Percentiles rank a stretch among this genome's conserved stretches.
phyloP scores from a whole-genome alignment of 352 stramenopile species.

The Phytophthora fragariaefolia region DNA sequence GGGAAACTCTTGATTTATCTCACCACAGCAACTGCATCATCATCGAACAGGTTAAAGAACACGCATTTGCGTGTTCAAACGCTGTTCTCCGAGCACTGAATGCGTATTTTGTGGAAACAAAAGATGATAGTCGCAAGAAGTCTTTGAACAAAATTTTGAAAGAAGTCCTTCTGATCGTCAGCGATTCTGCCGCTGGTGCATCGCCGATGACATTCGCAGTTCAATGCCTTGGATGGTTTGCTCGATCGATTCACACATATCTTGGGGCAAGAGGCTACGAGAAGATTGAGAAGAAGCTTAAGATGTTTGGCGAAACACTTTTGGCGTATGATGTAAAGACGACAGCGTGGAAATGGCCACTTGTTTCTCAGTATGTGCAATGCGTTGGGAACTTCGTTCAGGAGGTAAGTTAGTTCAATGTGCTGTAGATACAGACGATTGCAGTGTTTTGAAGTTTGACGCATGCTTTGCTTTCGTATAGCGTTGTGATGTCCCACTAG shows the following conservation, averaged over 20 bases:
- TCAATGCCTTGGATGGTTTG: slow-evolving; percentile 55
- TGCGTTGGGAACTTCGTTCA: slow-evolving; percentile 62
- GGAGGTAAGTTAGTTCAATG: slow-evolving; percentile 52
- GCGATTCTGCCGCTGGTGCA: slow-evolving; percentile 45
- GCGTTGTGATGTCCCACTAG: slow-evolving; percentile 35
- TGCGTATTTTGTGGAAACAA: slow-evolving; percentile 42
- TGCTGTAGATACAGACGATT: no score
- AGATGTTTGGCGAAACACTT: slow-evolving; percentile 72
- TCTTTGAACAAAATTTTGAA: slow-evolving; percentile 77
- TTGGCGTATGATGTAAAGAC: slow-evolving; percentile 59
- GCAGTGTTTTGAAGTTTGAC: slow-evolving; percentile 13
- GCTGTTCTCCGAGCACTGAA: slow-evolving; percentile 54
- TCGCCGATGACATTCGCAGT: slow-evolving; percentile 60
- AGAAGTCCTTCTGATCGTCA: slow-evolving; percentile 68
- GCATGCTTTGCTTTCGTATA: slow-evolving; percentile 20
- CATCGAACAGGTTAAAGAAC: slow-evolving; percentile 66
- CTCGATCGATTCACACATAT: slow-evolving; percentile 54
- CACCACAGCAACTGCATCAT: background rate
- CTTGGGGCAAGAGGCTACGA: slow-evolving; percentile 53
- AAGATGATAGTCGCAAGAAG: slow-evolving; percentile 67
- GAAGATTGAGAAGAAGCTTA: slow-evolving; percentile 78
- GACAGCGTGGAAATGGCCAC: slow-evolving; percentile 63
- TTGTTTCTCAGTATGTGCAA: slow-evolving; percentile 63
- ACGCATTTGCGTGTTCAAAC: slow-evolving; percentile 58
- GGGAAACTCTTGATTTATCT: background rate